Evolutionary conservation across 202 grass and related monocot species (phyloP).

Genomic region (Sporobolus alterniflorus): DNA sequence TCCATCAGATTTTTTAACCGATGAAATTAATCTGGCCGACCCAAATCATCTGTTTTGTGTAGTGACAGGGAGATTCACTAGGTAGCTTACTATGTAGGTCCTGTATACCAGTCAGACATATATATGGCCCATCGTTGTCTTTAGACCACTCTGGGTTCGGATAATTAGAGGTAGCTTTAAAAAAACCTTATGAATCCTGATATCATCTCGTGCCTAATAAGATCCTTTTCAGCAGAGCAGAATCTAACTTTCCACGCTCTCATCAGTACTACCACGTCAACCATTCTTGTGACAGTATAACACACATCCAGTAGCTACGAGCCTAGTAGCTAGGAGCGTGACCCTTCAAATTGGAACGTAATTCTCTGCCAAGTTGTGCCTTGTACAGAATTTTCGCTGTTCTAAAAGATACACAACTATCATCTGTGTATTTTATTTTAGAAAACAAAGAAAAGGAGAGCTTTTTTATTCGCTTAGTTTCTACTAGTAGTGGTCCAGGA

Average conservation of each 20-base stretch:
- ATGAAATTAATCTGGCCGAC: too few species aligned
- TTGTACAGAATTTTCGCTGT: neutral
- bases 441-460: too few species aligned
- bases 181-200: neutral
- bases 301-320: neutral
- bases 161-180: neutral
- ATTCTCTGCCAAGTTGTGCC: neutral
- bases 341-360: too few species aligned
- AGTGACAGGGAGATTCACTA: neutral
- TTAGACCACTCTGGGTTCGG: neutral
- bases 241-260: neutral
- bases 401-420: neutral
- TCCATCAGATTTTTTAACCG: too few species aligned
- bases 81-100: neutral
- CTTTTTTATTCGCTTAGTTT: too few species aligned
- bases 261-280: neutral
- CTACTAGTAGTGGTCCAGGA: too few species aligned
- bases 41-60: too few species aligned
- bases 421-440: too few species aligned
- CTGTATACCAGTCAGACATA: slow-evolving; percentile 1
- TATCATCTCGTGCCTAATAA: neutral
- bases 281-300: neutral
- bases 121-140: neutral
- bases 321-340: too few species aligned
- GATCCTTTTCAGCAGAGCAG: too few species aligned